Evolutionary conservation across 495 filamentous ascomycete genomes (phyloP), one percentile per base, ranked within the genome.

Genomic region (Bathelium albidoporum): DNA sequence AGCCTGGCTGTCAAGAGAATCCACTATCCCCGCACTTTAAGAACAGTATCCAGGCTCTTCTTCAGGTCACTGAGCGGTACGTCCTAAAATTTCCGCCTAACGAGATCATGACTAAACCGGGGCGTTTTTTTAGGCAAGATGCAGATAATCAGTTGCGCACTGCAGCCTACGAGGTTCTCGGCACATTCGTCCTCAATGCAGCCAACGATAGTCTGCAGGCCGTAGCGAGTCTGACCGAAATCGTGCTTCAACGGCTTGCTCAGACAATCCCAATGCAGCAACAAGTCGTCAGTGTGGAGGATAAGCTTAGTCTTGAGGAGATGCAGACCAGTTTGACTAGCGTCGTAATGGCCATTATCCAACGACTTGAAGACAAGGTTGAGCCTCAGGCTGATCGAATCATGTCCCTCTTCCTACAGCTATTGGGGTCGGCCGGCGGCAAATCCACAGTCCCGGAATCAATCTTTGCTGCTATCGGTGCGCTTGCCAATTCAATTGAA

Each of bases 161-260:
- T 65, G 95, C 94, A 58, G 92, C 93, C n/a, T 98, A 98, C 68
- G 94, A 98, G 74, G 94, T 98, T 45, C 82, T 98, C 36, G 95
- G 92, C 75, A 85, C 89, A 0, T 97, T 97, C 69, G 89, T 97
- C 58, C 85, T 86, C 62, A 94, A 91, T 73, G 82, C 92, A 65
- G 95, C 92, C 20, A 87, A 87, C 61, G 91, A 95, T 68, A 94
- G 87, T 75, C 80, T 97, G 60, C 76, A 79, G 16, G 82, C 89
- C 69, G 84, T 98, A 70, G 94, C 88, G 9, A 85, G 79, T 20
- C 81, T 97, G 39, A 93, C 87, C 7, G 85, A 88, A 58, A 85
- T 96, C 24, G 86, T 95, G 65, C 81, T 97, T 65, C 85, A 93
- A 73, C 89, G 94, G 44, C 79, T 98, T 29, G 88, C 96, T 75